phyloP scores from a whole-genome alignment of 73 alveolate genomes.

The Breviolum minutum region DNA sequence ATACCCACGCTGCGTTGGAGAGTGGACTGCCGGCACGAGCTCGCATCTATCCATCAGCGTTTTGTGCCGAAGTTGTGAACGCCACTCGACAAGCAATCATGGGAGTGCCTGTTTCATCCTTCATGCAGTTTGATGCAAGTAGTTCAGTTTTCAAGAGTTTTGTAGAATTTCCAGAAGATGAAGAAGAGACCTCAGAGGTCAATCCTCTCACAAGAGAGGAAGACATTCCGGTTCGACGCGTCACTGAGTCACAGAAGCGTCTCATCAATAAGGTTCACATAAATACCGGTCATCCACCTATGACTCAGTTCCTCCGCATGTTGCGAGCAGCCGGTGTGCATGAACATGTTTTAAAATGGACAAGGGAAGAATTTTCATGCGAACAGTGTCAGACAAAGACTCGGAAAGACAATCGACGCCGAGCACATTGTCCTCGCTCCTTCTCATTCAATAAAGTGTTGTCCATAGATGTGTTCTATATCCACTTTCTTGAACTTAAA shows the following conservation, averaged over 20 bases:
- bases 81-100: neutral
- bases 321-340: constrained; percentile 20
- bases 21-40: neutral
- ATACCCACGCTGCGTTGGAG: neutral
- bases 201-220: too few species aligned
- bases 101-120: neutral
- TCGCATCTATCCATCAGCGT: neutral
- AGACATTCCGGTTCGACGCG: too few species aligned
- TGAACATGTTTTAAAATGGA: neutral
- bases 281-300: constrained; percentile 38
- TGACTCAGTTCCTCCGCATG: neutral
- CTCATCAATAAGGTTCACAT: neutral
- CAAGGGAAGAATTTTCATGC: neutral
- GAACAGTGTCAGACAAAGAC: neutral
- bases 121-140: neutral
- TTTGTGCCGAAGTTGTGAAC: neutral
- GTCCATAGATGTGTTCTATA: neutral
- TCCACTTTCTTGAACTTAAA: neutral
- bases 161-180: neutral
- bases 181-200: too few species aligned
- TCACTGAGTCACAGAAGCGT: neutral
- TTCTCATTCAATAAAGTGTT: neutral
- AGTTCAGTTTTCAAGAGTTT: neutral
- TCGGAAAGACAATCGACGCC: neutral
- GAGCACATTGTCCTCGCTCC: neutral